Conservation (phyloP, 208 protist species). For the Leishmania tropica region DNA sequence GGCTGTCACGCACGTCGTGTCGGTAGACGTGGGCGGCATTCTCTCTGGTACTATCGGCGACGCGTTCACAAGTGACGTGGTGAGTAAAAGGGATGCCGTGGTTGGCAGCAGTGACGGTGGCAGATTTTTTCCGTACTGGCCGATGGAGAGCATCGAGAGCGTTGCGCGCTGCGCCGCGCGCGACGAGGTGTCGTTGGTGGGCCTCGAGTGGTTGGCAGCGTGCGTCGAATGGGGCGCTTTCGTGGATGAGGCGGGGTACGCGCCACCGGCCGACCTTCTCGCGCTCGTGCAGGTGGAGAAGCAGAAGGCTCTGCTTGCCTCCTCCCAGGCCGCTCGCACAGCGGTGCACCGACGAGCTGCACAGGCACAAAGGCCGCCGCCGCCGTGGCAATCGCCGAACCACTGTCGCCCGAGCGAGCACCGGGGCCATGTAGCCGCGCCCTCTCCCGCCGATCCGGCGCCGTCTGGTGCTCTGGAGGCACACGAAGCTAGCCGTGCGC, state of each 20-base stretch:
- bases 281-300: background rate
- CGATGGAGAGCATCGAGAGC: conserved; percentile 3
- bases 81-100: background rate
- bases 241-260: conserved; percentile 46
- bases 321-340: conserved; percentile 2
- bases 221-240: conserved; percentile 71
- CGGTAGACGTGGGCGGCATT: conserved; percentile 61
- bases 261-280: conserved; percentile 9
- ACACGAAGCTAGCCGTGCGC: background rate
- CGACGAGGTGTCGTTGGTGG: conserved; percentile 48
- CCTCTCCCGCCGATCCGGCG: background rate
- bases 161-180: conserved; percentile 15
- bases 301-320: background rate
- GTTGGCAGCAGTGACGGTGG: background rate
- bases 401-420: background rate
- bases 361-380: conserved; percentile 3
- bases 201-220: conserved; percentile 46
- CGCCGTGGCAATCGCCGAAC: background rate
- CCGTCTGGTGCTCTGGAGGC: background rate
- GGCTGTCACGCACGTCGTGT: conserved; percentile 73
- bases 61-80: conserved; percentile 20
- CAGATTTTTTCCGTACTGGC: conserved; percentile 22
- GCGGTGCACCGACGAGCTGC: background rate
- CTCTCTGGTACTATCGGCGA: conserved; percentile 26
- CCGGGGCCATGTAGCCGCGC: background rate